These are phyloP conservation scores for Calonectria pseudoturangicola DNA, from an alignment of 2,329 filamentous ascomycete genomes.

Conservation along the genomic window DNA sequence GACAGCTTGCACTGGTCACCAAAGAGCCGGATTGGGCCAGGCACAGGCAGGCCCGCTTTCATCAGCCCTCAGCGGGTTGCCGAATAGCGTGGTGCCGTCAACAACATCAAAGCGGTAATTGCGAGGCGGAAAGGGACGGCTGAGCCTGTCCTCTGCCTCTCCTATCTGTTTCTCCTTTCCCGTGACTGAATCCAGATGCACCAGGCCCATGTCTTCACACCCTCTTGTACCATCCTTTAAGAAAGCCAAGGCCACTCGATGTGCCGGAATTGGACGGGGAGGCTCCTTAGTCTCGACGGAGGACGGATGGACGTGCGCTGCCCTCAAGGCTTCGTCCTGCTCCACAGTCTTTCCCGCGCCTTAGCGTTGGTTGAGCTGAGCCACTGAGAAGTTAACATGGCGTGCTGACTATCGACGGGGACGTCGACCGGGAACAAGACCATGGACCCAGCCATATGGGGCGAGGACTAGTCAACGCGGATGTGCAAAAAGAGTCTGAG, in stretches of 20 bases:
- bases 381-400: slow-evolving; percentile 40
- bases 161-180: slow-evolving; percentile 24
- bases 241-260: slow-evolving; percentile 27
- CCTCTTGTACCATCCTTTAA: slow-evolving; percentile 30
- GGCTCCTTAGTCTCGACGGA: slow-evolving; percentile 34
- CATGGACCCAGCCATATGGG: slow-evolving; percentile 34
- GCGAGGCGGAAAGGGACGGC: slow-evolving; percentile 6
- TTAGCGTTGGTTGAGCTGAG: slow-evolving; percentile 41
- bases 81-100: slow-evolving; percentile 13
- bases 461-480: slow-evolving; percentile 23
- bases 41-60: slow-evolving; percentile 1
- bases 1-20: slow-evolving; percentile 23
- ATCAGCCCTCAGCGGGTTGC: slow-evolving; percentile 23
- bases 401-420: slow-evolving; percentile 20
- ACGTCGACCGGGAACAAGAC: slow-evolving; percentile 22
- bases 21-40: slow-evolving; percentile 1
- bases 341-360: slow-evolving; percentile 35
- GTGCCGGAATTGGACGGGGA: slow-evolving; percentile 28
- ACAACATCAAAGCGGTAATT: slow-evolving; percentile 24
- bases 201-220: slow-evolving; percentile 38
- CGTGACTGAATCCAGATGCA: slow-evolving; percentile 44
- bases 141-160: not conserved
- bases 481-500: slow-evolving; percentile 25
- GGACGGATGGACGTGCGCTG: slow-evolving; percentile 37
- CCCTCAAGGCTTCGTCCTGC: slow-evolving; percentile 18